Conservation (phyloP, 176 grass and related monocot genomes). For the Rhynchospora breviuscula region DNA sequence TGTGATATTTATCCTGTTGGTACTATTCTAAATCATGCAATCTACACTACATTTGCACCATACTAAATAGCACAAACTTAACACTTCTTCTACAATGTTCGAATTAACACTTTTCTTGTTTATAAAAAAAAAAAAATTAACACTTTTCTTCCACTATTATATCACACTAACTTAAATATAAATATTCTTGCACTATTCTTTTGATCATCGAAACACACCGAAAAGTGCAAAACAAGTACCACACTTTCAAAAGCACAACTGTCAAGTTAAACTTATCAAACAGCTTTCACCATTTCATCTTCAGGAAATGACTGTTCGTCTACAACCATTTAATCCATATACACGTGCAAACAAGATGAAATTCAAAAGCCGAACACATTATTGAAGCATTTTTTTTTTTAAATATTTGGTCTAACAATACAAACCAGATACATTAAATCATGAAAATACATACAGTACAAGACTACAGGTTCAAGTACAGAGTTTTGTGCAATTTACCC, state of each 20-base stretch:
- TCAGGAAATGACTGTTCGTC: background rate
- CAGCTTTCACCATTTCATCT: background rate
- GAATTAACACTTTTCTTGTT: no score
- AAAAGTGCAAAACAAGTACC: background rate
- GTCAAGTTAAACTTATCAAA: background rate
- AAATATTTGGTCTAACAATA: background rate
- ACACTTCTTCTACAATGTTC: no score
- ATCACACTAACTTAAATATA: no score
- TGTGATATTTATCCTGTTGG: no score
- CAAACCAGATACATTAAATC: background rate
- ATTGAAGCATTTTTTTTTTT: slow-evolving; percentile 3
- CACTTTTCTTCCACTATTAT: no score
- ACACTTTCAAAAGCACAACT: background rate
- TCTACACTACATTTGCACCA: no score
- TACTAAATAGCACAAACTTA: no score
- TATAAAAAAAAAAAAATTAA: no score
- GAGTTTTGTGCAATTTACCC: background rate
- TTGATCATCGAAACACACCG: background rate
- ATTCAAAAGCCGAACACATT: background rate
- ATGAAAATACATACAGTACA: slow-evolving; percentile 21
- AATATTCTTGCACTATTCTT: no score
- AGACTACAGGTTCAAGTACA: background rate
- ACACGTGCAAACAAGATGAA: slow-evolving; percentile 6
- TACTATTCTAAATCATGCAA: no score
- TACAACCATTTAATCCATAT: slow-evolving; percentile 5